Base-by-base conservation (phyloP, 2,329 filamentous ascomycete genomes). In the Sporothrix brunneoviolacea region DNA sequence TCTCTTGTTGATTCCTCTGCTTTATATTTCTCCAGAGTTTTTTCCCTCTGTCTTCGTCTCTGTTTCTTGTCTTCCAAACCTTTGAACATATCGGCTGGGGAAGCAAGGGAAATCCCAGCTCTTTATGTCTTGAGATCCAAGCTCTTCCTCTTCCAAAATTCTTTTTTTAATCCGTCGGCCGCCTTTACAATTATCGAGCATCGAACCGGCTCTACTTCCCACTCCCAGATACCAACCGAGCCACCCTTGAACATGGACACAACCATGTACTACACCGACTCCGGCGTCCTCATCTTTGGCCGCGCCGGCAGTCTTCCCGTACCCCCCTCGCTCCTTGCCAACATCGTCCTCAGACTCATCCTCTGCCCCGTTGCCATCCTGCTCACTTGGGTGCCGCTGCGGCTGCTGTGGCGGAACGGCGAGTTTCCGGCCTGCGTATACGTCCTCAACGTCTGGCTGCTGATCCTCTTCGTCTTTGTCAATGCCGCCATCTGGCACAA, bases 341-440 rank as follows among this genome's bases (percentile, higher is more conserved):
- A 81, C 64, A 64, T 77, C 37, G 57, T 75, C 48, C 66, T 66
- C 48, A 70, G 78, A n/a, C 66, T 80, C 16, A 50, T 72, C 30
- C 61, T 81, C 16, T 70, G 70, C 16, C 55, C 73, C 38, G 2
- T 74, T 12, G 70, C 71, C 45, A 71, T 72, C 27, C 19, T 73
- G 10, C 59, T 72, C 41, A 76, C 71, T 49, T 67, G 73, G 58
- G 73, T 80, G 1, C 79, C 78, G 1, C 64, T 80, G 3, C 67
- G 68, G 3, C 65, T 78, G 0, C 70, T 82, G 32, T 68, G 67
- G 60, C 68, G 70, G 37, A 75, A 77, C 50, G 72, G 76, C 19
- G 78, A 82, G 60, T 70, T 80, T 51, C 71, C 75, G 2, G 77
- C 75, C 33, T 66, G 69, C 52, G 64, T 77, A 46, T 69, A 79